Evolutionary conservation across 2,329 filamentous ascomycete species (phyloP).

Genomic region (Epichloe glyceriae): DNA sequence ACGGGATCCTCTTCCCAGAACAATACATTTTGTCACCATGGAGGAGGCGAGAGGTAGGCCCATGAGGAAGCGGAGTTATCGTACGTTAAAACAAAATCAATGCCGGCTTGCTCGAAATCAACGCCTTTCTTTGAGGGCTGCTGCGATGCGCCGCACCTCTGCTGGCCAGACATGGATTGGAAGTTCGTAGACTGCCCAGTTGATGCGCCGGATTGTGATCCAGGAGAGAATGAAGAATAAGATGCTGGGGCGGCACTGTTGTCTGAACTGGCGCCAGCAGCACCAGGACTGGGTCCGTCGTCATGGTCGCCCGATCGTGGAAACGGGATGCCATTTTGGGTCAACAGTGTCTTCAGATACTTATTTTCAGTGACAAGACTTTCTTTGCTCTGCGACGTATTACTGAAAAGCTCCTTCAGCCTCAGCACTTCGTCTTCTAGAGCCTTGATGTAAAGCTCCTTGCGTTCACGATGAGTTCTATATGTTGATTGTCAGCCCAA

Average conservation of each 20-base stretch:
- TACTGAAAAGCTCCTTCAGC: conserved; percentile 73
- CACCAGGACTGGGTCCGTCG: conserved; percentile 32
- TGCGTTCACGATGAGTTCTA: conserved; percentile 91
- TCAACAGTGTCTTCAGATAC: conserved; percentile 48
- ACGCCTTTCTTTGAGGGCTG: conserved; percentile 27
- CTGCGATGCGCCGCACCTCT: conserved; percentile 16
- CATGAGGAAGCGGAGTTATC: conserved; percentile 43
- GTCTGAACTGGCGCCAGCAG: conserved; percentile 42
- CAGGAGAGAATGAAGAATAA: conserved; percentile 28
- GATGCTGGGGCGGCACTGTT: conserved; percentile 42
- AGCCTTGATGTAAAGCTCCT: conserved; percentile 90
- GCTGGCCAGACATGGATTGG: conserved; percentile 18
- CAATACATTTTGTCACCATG: conserved; percentile 26
- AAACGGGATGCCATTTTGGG: conserved; percentile 37
- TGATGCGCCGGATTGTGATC: conserved; percentile 28
- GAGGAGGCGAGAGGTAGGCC: conserved; percentile 54
- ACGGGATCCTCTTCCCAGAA: conserved; percentile 1
- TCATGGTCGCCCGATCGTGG: conserved; percentile 19
- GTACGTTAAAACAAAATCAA: conserved; percentile 88
- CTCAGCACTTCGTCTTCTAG: conserved; percentile 85
- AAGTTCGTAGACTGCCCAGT: conserved; percentile 17
- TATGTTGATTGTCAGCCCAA: background rate
- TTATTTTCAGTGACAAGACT: conserved; percentile 67
- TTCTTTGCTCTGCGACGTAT: conserved; percentile 62
- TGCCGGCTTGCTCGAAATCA: conserved; percentile 71